Base-by-base conservation (phyloP, 768 basidiomycete genomes). In the Macrolepiota dolichaula region DNA sequence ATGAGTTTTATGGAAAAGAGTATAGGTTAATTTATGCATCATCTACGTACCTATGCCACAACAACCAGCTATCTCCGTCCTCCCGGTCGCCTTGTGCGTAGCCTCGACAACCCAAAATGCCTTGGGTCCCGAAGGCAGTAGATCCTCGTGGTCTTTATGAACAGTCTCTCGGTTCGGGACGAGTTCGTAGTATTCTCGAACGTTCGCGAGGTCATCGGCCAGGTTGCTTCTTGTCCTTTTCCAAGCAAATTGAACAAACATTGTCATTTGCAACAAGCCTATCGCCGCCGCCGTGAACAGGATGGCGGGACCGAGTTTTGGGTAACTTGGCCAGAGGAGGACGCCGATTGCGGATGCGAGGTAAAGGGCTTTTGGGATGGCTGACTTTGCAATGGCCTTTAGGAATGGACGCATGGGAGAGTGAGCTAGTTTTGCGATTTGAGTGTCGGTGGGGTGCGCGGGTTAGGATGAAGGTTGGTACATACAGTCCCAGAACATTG, bases 41-140 rank as follows among this genome's bases (percentile, higher is more conserved):
- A 12, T 47, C 11, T 19, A 19, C 53, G n/a, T 27, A 32, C 54
- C 54, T 38, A 55, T 35, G 7, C 54, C 54, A 32, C 54, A 38
- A 36, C 54, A 55, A 42, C 54, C 54, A 13, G 38, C 54, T 25
- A 55, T 11, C 12, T 55, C 54, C 13, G 4, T 55, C 40, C 36
- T 55, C 19, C 54, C 54, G 3, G 38, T 55, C 7, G 17, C 24
- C 25, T 27, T 27, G n/a, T 55, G 54, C 13, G 38, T 55, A 12
- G 54, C 54, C 36, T 55, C 54, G 25, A 55, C 54, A 17, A 55
- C 37, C 54, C 54, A 55, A 27, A 55, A 55, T 25, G 37, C 54
- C 27, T 49, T 17, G 15, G 52, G 52, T 19, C 52, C 52, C 9
- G 52, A 53, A 4, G 35, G 19, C 24, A 17, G 15, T 19, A 53